Evolutionary conservation across 208 protist species (phyloP).

Genomic region (Trypanosoma scelopori): DNA sequence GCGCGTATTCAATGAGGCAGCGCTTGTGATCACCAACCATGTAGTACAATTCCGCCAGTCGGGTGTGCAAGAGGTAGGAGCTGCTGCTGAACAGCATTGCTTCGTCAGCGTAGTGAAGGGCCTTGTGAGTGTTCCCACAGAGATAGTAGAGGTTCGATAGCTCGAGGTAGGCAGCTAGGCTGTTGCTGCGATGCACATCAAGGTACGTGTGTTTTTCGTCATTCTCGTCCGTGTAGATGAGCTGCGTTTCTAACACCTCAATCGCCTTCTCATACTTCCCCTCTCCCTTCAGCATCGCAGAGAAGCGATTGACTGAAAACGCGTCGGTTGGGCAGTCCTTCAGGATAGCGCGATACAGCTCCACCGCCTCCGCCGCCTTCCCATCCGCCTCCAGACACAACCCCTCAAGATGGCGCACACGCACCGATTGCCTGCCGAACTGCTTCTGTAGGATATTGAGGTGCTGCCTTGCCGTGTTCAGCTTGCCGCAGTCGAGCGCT

Average conservation of each 20-base stretch:
- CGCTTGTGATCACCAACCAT: slow-evolving; percentile 55
- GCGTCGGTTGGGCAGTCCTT: slow-evolving; percentile 60
- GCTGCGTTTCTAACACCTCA: slow-evolving; percentile 57
- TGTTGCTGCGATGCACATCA: slow-evolving; percentile 62
- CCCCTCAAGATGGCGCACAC: slow-evolving; percentile 71
- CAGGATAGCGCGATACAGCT: slow-evolving; percentile 56
- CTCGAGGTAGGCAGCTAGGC: slow-evolving; percentile 45
- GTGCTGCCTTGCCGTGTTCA: slow-evolving; percentile 59
- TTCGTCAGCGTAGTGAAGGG: slow-evolving; percentile 81
- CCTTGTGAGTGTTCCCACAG: slow-evolving; percentile 41
- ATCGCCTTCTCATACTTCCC: slow-evolving; percentile 75
- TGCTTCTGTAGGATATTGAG: slow-evolving; percentile 68
- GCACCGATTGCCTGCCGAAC: slow-evolving; percentile 69
- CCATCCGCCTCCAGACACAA: slow-evolving; percentile 78
- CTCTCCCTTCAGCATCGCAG: slow-evolving; percentile 71
- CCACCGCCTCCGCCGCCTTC: slow-evolving; percentile 50
- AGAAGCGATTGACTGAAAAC: slow-evolving; percentile 68
- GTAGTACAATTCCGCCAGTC: slow-evolving; percentile 78
- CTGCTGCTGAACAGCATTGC: slow-evolving; percentile 46
- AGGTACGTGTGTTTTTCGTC: slow-evolving; percentile 62
- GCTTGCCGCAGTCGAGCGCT: slow-evolving; percentile 70
- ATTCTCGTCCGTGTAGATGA: slow-evolving; percentile 71
- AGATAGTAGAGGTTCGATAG: slow-evolving; percentile 75
- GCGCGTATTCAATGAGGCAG: slow-evolving; percentile 61
- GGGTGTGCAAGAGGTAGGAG: slow-evolving; percentile 58